Evolutionary conservation across 257 asterid genomes (phyloP).

Genomic region (Mitragyna speciosa): DNA sequence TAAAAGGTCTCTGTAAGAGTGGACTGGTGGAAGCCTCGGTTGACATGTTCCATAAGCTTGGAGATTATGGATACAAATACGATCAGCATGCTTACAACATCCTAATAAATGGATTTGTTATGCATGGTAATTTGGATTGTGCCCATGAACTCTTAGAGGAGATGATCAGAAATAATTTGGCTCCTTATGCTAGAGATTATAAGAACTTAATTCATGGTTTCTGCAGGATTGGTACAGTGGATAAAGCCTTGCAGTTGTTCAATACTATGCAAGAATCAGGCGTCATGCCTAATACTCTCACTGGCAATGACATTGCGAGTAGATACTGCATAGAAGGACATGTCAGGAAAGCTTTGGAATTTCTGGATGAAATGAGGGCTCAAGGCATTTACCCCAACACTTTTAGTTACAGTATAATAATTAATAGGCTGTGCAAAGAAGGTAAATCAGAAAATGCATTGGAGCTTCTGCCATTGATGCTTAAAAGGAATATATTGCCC

Average conservation of each 20-base stretch:
- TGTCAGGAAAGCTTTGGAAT: constrained; percentile 36
- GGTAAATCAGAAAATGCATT: constrained; percentile 42
- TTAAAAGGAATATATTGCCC: constrained; percentile 44
- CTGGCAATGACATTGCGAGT: constrained; percentile 37
- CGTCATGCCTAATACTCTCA: constrained; percentile 23
- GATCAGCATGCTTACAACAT: constrained; percentile 46
- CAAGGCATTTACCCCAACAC: constrained; percentile 36
- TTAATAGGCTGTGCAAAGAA: constrained; percentile 47
- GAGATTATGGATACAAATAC: constrained; percentile 40
- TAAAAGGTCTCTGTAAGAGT: constrained; percentile 39
- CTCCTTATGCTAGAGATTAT: constrained; percentile 39
- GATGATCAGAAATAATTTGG: constrained; percentile 45
- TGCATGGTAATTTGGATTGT: constrained; percentile 45
- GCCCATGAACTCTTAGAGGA: constrained; percentile 50
- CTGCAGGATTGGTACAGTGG: constrained; percentile 38
- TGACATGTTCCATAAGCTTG: constrained; percentile 38
- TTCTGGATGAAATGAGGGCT: constrained; percentile 36
- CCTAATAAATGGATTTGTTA: constrained; percentile 54
- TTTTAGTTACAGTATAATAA: constrained; percentile 34
- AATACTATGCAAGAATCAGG: constrained; percentile 38
- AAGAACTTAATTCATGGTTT: constrained; percentile 44
- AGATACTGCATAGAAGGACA: constrained; percentile 46
- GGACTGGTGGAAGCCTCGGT: constrained; percentile 39
- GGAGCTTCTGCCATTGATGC: constrained; percentile 58
- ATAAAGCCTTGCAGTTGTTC: constrained; percentile 33